Evolutionary conservation across 2,329 filamentous ascomycete genomes (phyloP).

Genomic region (Bimuria novae-zelandiae): DNA sequence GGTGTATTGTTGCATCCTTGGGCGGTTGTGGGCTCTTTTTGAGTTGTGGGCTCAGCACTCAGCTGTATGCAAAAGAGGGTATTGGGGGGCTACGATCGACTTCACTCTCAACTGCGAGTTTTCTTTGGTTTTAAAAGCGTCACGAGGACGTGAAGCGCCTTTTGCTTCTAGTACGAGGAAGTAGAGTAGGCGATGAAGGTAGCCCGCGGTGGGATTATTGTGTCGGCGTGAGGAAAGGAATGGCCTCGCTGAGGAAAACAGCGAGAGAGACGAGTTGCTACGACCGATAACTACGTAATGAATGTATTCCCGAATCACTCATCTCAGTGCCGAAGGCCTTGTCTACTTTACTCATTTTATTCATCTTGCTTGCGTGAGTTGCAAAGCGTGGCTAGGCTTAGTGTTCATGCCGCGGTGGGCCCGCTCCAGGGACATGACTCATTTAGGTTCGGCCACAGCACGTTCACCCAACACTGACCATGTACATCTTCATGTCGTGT

Average conservation of each 20-base stretch:
- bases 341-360: too few species aligned
- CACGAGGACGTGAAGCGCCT: neutral
- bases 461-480: neutral
- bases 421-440: neutral
- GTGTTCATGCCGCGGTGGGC: too few species aligned
- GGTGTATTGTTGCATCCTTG: neutral
- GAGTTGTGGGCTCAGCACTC: neutral
- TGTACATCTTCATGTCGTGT: conserved; percentile 4
- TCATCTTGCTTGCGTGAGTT: too few species aligned
- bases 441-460: neutral
- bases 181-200: neutral
- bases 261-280: conserved; percentile 3
- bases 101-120: neutral
- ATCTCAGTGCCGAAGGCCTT: neutral
- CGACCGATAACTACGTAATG: conserved; percentile 15
- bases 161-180: neutral
- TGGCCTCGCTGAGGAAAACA: neutral
- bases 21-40: neutral
- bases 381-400: too few species aligned
- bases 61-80: neutral
- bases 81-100: neutral
- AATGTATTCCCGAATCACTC: conserved; percentile 8
- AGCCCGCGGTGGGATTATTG: neutral
- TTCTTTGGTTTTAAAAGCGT: neutral
- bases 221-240: neutral